A percentile compares a stretch with the other conserved stretches of the same genome.
phyloP scores from a whole-genome alignment of 306 rosid species.

The Canavalia ensiformis region DNA sequence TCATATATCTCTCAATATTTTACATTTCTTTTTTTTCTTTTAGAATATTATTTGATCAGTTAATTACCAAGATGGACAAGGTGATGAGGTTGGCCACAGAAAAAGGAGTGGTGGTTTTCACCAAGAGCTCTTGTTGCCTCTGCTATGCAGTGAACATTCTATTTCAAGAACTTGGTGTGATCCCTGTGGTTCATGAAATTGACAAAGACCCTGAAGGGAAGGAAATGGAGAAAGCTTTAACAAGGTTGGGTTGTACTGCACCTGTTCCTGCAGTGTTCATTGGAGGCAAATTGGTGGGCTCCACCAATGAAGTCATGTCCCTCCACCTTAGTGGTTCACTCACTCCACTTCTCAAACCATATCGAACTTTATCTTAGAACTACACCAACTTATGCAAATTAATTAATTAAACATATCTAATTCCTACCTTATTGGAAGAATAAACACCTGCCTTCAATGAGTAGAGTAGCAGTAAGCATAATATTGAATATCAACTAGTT shows the following conservation, averaged over 20 bases:
- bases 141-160: slow-evolving; percentile 83
- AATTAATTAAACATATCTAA: neutral
- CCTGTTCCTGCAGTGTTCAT: slow-evolving; percentile 96
- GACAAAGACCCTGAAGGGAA: slow-evolving; percentile 86
- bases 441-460: slow-evolving; percentile 52
- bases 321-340: slow-evolving; percentile 87
- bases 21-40: neutral
- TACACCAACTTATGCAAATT: neutral
- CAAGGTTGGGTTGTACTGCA: slow-evolving; percentile 72
- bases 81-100: slow-evolving; percentile 79
- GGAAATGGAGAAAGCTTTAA: slow-evolving; percentile 89
- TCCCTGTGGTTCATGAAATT: slow-evolving; percentile 73
- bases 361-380: slow-evolving; percentile 45
- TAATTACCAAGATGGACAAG: slow-evolving; percentile 70
- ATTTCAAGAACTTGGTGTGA: slow-evolving; percentile 76
- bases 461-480: slow-evolving; percentile 28
- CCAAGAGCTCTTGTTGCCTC: slow-evolving; percentile 97
- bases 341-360: slow-evolving; percentile 61
- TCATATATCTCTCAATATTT: neutral
- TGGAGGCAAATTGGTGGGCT: slow-evolving; percentile 87
- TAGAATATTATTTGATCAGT: neutral
- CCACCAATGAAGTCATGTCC: slow-evolving; percentile 99
- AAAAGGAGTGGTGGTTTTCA: slow-evolving; percentile 87
- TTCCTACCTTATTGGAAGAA: slow-evolving; percentile 56
- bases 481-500: slow-evolving; percentile 51